A percentile compares a stretch with the other conserved stretches of the same genome.
Conservation (phyloP, 352 stramenopile genomes). For the Blastocystis sp. region DNA sequence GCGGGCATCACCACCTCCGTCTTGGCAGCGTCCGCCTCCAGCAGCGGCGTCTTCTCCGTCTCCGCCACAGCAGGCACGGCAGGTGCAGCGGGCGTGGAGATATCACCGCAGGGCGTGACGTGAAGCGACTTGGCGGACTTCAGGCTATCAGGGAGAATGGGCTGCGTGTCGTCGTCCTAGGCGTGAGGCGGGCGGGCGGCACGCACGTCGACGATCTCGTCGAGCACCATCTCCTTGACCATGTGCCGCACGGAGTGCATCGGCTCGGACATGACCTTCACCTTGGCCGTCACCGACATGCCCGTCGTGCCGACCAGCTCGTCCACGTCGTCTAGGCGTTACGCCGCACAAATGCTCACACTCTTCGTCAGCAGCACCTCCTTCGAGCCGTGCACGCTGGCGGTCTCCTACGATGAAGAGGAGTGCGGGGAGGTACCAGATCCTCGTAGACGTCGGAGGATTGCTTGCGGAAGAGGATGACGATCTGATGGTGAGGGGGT, state of each 20-base stretch:
- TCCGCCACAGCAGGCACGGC: no score
- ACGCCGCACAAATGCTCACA: not conserved
- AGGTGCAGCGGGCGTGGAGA: not conserved
- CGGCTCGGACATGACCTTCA: slow-evolving; percentile 66
- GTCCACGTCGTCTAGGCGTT: slow-evolving; percentile 44
- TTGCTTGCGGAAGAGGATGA: slow-evolving; percentile 67
- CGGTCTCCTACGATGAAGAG: slow-evolving; percentile 8
- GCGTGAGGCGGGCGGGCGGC: not conserved
- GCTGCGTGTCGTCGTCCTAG: slow-evolving; percentile 32
- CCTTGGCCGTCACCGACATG: slow-evolving; percentile 62
- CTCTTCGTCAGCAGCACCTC: slow-evolving; percentile 47
- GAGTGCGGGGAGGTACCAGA: not conserved
- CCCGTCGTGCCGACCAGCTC: slow-evolving; percentile 63
- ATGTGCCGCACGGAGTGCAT: slow-evolving; percentile 56
- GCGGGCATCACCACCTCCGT: not conserved
- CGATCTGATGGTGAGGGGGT: not conserved
- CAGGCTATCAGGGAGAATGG: slow-evolving; percentile 21
- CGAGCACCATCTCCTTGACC: slow-evolving; percentile 65
- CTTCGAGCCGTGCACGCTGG: not conserved
- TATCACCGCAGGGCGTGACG: not conserved
- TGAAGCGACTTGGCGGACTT: not conserved
- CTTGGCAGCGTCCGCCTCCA: not conserved
- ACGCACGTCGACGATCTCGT: slow-evolving; percentile 56
- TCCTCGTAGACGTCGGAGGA: slow-evolving; percentile 61
- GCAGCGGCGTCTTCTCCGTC: not conserved